phyloP scores from a whole-genome alignment of 306 rosid genomes.

The Gleditsia sinensis region DNA sequence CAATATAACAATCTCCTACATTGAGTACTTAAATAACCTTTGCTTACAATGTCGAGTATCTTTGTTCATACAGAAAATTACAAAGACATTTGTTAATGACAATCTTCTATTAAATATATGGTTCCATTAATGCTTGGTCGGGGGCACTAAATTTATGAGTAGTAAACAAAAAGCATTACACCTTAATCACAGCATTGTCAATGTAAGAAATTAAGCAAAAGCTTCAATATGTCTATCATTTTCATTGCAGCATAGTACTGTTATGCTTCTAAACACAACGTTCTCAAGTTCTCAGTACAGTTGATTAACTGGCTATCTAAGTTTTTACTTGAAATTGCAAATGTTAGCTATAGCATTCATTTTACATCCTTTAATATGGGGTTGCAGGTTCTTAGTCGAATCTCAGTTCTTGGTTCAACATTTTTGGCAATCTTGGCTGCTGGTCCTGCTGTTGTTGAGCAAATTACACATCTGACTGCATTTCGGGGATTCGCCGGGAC shows the following conservation, averaged over 20 bases:
- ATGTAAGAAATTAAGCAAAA: not conserved
- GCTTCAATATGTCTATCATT: not conserved
- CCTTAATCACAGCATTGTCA: not conserved
- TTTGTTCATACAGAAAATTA: not conserved
- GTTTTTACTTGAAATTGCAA: constrained; percentile 11
- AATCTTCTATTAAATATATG: not conserved
- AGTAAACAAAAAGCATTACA: not conserved
- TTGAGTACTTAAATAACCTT: not conserved
- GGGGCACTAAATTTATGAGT: not conserved
- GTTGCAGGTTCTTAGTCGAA: constrained; percentile 86
- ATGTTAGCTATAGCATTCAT: not conserved
- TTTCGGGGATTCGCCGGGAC: constrained; percentile 97
- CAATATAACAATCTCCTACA: not conserved
- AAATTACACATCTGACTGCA: constrained; percentile 86
- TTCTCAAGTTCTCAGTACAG: not conserved
- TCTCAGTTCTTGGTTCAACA: constrained; percentile 92
- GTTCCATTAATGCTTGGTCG: not conserved
- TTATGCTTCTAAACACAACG: not conserved
- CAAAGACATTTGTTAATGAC: not conserved
- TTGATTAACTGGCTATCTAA: not conserved
- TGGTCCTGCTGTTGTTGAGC: constrained; percentile 88
- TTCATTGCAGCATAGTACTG: constrained; percentile 6
- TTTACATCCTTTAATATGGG: constrained; percentile 20
- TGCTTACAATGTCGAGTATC: not conserved
- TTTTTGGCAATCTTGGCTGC: constrained; percentile 91